Evolutionary conservation across 2,329 filamentous ascomycete genomes (phyloP).

Genomic region (Pyricularia grisea): DNA sequence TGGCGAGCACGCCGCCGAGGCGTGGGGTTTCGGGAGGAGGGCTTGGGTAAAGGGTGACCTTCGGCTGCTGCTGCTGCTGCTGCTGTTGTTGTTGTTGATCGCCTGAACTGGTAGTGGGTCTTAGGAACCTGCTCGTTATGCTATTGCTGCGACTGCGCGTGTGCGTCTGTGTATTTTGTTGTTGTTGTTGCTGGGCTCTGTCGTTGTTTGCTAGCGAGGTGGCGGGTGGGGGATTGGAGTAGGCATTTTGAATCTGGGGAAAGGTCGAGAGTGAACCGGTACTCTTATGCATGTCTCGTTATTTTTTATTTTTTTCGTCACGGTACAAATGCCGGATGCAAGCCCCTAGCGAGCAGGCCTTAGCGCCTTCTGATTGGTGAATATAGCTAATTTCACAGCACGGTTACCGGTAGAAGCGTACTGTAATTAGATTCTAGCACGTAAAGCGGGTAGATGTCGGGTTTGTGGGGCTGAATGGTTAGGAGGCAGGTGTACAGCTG

Average conservation of each 20-base stretch:
- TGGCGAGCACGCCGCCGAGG: conserved; percentile 19
- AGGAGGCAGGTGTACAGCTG: too few species aligned
- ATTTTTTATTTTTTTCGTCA: not conserved
- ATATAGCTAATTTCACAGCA: not conserved
- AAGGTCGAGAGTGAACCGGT: not conserved
- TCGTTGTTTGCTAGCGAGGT: not conserved
- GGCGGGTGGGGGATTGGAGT: not conserved
- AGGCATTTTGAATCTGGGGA: not conserved
- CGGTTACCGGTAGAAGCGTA: not conserved
- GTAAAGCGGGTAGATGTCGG: not conserved
- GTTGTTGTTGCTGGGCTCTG: not conserved
- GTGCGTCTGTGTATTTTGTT: not conserved
- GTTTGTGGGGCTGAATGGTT: not conserved
- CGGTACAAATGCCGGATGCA: not conserved
- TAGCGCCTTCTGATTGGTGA: not conserved
- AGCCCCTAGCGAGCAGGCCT: not conserved
- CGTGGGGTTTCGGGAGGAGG: not conserved
- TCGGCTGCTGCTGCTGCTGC: conserved; percentile 17
- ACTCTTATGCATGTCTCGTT: not conserved
- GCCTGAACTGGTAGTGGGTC: not conserved
- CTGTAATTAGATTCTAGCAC: not conserved
- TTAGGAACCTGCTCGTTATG: not conserved
- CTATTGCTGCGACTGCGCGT: not conserved
- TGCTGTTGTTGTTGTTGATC: too few species aligned
- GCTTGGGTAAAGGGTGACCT: conserved; percentile 7